Percentiles rank a stretch among this genome's conserved stretches.
phyloP scores from a whole-genome alignment of 352 stramenopile genomes.

The Globisporangium recalcitrans region DNA sequence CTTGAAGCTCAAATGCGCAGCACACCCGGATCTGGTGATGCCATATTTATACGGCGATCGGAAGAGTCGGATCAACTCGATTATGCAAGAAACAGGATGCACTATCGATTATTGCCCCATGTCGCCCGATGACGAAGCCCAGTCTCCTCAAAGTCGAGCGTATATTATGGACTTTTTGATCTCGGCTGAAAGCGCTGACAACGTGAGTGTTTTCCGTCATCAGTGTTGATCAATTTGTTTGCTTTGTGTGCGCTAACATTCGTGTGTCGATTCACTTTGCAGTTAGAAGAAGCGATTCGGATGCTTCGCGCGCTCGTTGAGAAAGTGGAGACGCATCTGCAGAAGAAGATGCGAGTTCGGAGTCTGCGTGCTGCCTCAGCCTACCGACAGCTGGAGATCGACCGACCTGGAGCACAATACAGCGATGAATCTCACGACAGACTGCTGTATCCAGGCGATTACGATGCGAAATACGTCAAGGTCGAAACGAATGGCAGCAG shows the following conservation, averaged over 20 bases:
- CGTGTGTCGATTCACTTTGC: neutral
- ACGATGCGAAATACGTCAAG: slow-evolving; percentile 8
- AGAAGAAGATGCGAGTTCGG: slow-evolving; percentile 34
- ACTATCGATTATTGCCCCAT: slow-evolving; percentile 65
- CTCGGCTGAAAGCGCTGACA: slow-evolving; percentile 30
- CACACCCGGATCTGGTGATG: slow-evolving; percentile 48
- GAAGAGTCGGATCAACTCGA: slow-evolving; percentile 42
- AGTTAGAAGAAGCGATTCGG: slow-evolving; percentile 41
- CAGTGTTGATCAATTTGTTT: slow-evolving; percentile 1
- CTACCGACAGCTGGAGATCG: slow-evolving; percentile 1
- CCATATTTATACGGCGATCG: slow-evolving; percentile 57
- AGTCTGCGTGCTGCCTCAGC: slow-evolving; percentile 5
- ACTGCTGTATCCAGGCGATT: neutral
- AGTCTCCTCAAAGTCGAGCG: slow-evolving; percentile 19
- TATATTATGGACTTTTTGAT: slow-evolving; percentile 65
- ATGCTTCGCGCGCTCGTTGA: slow-evolving; percentile 43
- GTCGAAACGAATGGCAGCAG: neutral
- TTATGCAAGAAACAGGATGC: slow-evolving; percentile 41
- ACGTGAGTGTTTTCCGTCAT: slow-evolving; percentile 18
- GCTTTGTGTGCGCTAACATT: neutral
- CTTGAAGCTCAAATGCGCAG: slow-evolving; percentile 46
- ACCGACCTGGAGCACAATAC: neutral
- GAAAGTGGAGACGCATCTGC: slow-evolving; percentile 41
- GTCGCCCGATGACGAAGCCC: slow-evolving; percentile 42
- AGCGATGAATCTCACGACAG: slow-evolving; percentile 1